Evolutionary conservation across 2,329 filamentous ascomycete species (phyloP).

Genomic region (Colletotrichum tabaci): DNA sequence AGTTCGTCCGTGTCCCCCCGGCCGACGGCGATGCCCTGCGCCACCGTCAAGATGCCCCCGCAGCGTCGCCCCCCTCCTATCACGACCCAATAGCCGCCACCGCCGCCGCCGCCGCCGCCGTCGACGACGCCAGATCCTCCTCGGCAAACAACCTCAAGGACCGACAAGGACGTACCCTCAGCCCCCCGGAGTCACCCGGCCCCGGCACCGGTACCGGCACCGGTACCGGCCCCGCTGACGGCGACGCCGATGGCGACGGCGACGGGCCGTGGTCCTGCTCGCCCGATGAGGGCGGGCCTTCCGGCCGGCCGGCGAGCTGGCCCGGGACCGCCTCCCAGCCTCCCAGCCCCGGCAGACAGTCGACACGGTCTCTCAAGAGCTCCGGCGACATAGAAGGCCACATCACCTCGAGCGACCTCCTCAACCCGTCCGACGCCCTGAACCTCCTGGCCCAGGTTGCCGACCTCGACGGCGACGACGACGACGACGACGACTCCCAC

Average conservation of each 20-base stretch:
- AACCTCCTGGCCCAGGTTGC: conserved; percentile 59
- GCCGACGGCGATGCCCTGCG: conserved; percentile 13
- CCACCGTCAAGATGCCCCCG: background rate
- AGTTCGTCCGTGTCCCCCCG: conserved; percentile 26
- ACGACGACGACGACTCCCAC: conserved; percentile 45
- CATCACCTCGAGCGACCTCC: conserved; percentile 57
- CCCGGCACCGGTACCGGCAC: background rate
- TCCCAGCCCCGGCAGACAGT: conserved; percentile 41
- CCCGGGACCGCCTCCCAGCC: conserved; percentile 37
- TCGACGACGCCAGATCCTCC: background rate
- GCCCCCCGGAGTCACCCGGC: conserved; percentile 1
- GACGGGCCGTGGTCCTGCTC: conserved; percentile 43
- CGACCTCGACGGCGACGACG: conserved; percentile 53
- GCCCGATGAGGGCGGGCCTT: conserved; percentile 36
- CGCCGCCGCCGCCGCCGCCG: background rate
- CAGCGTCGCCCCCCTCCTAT: background rate
- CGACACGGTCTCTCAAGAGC: conserved; percentile 33
- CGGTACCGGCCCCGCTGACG: too few relatives aligned
- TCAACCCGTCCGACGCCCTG: conserved; percentile 59
- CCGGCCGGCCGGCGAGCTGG: conserved; percentile 33
- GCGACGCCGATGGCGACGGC: background rate
- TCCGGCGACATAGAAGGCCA: conserved; percentile 53
- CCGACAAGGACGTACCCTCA: background rate
- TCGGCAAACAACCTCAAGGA: conserved; percentile 8
- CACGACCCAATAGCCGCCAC: background rate